Base-by-base conservation (phyloP, 495 filamentous ascomycete species). In the Jackrogersella multiformis region DNA sequence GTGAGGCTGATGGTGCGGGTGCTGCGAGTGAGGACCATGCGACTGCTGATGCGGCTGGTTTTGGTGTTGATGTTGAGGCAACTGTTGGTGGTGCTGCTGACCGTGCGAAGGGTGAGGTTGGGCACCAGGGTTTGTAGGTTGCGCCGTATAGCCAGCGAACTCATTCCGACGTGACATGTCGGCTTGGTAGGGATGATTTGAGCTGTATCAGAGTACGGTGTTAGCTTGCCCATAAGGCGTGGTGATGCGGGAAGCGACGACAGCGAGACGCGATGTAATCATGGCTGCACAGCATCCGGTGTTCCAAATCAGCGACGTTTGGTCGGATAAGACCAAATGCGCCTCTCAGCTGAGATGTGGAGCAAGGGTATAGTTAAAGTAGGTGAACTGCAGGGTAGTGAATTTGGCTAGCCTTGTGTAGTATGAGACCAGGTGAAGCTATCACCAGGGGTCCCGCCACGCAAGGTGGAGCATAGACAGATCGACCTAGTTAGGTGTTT, bases 141-240 rank as follows among this genome's bases (percentile, higher is more conserved):
- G 66, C 13, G 60, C 53, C 23, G 66, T 44, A 65, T 73, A 74
- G 57, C 70, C 67, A 61, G 66, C 45, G 26, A 73, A 76, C 44
- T 80, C 78, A 55, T 78, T 79, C 53, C 80, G 76, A 48, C 79
- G 79, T 60, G 73, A 70, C 77, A 81, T 73, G 61, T 82, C 77
- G 64, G 74, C 68, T 66, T 78, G 77, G 53, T 77, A 77, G 21
- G 76, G 54, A 60, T 76, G 71, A 54, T 77, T 78, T 9, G 70
- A 44, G 69, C 74, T 76, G 65, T 78, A 74, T 73, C 61, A 71
- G 56, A 68, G 51, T 56, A 41, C 42, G 51, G 61, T 53, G 41
- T 74, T 72, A 73, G 69, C 64, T 60, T 61, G 30, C 52, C 68
- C 57, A 70, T 63, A 63, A 28, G 54, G 58, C 48, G 54, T 66